These are phyloP conservation scores for Acer yangbiense DNA, from an alignment of 345 rosid species.

Conservation along the genomic window DNA sequence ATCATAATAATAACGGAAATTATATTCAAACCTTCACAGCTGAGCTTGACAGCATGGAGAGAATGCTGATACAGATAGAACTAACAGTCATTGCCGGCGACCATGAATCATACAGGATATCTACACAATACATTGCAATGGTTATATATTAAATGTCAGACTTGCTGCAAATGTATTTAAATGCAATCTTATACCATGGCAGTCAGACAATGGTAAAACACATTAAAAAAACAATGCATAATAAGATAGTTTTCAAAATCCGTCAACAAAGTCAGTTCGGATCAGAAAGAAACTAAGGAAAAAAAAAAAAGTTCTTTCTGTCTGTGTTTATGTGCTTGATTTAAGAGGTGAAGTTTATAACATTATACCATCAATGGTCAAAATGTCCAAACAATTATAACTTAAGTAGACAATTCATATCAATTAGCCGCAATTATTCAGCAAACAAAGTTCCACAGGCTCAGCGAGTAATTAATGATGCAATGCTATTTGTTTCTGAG, in stretches of 20 bases:
- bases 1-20: constrained; percentile 2
- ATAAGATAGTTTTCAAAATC: background rate
- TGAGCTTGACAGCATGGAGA: constrained; percentile 98
- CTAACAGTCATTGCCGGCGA: constrained; percentile 99
- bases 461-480: constrained; percentile 3
- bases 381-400: background rate
- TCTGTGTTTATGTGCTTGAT: background rate
- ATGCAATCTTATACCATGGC: constrained; percentile 1
- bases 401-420: background rate
- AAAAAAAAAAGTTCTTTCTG: background rate
- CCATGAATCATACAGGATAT: constrained; percentile 98
- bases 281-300: background rate
- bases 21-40: constrained; percentile 67
- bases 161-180: constrained; percentile 16
- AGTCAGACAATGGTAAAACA: background rate
- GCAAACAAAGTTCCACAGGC: constrained; percentile 8
- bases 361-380: background rate
- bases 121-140: constrained; percentile 39
- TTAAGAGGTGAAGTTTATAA: background rate
- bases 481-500: constrained; percentile 16
- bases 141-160: constrained; percentile 18
- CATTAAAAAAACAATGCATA: background rate
- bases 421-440: background rate
- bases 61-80: constrained; percentile 96
- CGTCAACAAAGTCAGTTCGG: background rate